Evolutionary conservation across 129 eudicot species (phyloP).

Genomic region (carrot (Daucus carota)): DNA sequence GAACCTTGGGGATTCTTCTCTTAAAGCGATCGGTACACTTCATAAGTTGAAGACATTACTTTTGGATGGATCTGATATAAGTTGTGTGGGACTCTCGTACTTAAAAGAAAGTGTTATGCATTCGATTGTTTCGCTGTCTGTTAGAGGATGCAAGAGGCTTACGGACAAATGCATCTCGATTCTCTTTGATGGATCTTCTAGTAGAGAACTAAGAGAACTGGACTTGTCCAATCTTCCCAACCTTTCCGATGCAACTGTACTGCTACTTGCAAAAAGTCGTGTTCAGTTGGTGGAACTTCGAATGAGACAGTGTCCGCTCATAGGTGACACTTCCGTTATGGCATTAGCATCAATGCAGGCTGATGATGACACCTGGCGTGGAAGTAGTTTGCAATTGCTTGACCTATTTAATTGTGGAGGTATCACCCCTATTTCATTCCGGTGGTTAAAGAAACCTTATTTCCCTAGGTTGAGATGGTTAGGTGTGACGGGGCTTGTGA

Average conservation of each 20-base stretch:
- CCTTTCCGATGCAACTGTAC: constrained; percentile 62
- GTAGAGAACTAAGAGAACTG: constrained; percentile 52
- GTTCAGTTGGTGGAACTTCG: constrained; percentile 64
- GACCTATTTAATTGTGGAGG: constrained; percentile 90
- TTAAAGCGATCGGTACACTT: constrained; percentile 56
- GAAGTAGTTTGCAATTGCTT: constrained; percentile 62
- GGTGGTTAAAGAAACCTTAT: constrained; percentile 86
- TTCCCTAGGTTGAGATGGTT: constrained; percentile 95
- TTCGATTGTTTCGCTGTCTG: constrained; percentile 56
- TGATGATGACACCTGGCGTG: constrained; percentile 70
- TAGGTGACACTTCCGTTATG: constrained; percentile 86
- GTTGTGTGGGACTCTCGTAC: constrained; percentile 60
- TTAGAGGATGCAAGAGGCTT: constrained; percentile 87
- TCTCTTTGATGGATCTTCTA: constrained; percentile 47
- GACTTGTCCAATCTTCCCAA: constrained; percentile 81
- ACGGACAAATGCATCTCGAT: constrained; percentile 68
- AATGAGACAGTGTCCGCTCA: constrained; percentile 80
- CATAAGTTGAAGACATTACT: constrained; percentile 56
- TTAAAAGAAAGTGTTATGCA: constrained; percentile 41
- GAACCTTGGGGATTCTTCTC: constrained; percentile 82
- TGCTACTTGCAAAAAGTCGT: constrained; percentile 58
- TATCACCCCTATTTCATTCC: constrained; percentile 61
- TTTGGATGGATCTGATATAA: constrained; percentile 78
- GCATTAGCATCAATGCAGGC: constrained; percentile 88
- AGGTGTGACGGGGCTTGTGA: constrained; percentile 69